Conservation (phyloP, 1,284 basidiomycete genomes). For the Austroboletus niveus region DNA sequence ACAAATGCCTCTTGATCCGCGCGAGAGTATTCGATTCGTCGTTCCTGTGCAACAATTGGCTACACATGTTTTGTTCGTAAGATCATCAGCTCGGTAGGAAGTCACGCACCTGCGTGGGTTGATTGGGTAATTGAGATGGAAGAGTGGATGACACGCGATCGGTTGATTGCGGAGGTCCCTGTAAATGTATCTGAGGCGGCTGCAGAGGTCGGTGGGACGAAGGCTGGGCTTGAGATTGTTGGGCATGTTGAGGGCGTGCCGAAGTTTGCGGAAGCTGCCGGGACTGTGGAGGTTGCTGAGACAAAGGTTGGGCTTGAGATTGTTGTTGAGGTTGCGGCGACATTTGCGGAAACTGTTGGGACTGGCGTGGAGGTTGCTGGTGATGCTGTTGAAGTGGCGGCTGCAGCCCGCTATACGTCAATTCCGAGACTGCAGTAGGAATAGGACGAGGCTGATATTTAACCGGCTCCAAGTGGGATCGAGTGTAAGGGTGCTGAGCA, state of each 20-base stretch:
- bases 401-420: not conserved
- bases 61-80: not conserved
- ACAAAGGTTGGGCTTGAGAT: not conserved
- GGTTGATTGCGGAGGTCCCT: not conserved
- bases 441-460: conserved; percentile 1
- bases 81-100: not conserved
- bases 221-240: not conserved
- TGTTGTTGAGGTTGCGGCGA: not conserved
- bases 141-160: not conserved
- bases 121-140: conserved; percentile 6
- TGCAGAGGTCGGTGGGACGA: conserved; percentile 4
- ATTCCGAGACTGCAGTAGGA: not conserved
- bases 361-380: conserved; percentile 4
- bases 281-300: not conserved
- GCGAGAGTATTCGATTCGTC: not conserved
- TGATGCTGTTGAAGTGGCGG: not conserved
- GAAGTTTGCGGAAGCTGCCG: conserved; percentile 3
- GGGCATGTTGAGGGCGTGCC: conserved; percentile 2
- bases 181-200: not conserved
- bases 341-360: not conserved
- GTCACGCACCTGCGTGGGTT: conserved; percentile 4
- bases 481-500: not conserved
- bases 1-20: conserved; percentile 19
- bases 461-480: not conserved
- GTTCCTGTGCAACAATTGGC: not conserved